These are phyloP conservation scores for Sphagnum tenellum DNA, from an alignment of 225 moss, liverwort and hornwort genomes.

Conservation along the genomic window DNA sequence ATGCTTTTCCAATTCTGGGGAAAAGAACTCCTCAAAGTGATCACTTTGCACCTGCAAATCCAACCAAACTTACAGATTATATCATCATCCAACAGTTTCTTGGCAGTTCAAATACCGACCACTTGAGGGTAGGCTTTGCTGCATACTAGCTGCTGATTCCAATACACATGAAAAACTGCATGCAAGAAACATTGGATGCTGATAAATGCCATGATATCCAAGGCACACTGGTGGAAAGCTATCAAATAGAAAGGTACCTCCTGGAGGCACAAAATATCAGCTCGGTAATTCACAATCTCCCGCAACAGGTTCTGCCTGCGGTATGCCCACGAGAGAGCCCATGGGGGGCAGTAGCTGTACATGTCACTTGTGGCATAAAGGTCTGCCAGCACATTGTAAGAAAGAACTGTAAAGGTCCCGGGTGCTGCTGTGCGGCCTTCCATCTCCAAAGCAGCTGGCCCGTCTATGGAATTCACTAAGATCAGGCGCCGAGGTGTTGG, in stretches of 20 bases:
- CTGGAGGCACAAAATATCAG: conserved; percentile 94
- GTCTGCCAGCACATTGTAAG: conserved; percentile 94
- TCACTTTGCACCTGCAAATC: conserved; percentile 87
- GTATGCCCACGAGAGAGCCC: conserved; percentile 97
- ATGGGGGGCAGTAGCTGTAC: conserved; percentile 99
- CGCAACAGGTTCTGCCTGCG: conserved; percentile 85
- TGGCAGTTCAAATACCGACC: neutral
- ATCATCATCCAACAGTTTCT: neutral
- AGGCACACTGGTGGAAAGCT: neutral
- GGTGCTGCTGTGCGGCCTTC: conserved; percentile 62
- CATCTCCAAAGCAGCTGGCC: conserved; percentile 43
- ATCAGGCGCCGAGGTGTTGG: conserved; percentile 88
- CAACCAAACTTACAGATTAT: conserved; percentile 1
- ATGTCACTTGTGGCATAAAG: conserved; percentile 87
- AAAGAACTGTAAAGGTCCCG: conserved; percentile 94
- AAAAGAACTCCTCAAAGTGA: conserved; percentile 93
- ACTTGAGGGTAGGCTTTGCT: neutral
- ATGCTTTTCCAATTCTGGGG: conserved; percentile 95
- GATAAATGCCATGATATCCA: neutral
- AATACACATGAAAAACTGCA: neutral
- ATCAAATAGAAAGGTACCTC: conserved; percentile 42
- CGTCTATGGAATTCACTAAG: conserved; percentile 60
- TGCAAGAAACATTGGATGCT: neutral
- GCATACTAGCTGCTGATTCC: neutral
- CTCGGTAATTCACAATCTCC: conserved; percentile 74